These are phyloP conservation scores for Cercophora newfieldiana DNA, from an alignment of 495 filamentous ascomycete species.

Conservation along the genomic window DNA sequence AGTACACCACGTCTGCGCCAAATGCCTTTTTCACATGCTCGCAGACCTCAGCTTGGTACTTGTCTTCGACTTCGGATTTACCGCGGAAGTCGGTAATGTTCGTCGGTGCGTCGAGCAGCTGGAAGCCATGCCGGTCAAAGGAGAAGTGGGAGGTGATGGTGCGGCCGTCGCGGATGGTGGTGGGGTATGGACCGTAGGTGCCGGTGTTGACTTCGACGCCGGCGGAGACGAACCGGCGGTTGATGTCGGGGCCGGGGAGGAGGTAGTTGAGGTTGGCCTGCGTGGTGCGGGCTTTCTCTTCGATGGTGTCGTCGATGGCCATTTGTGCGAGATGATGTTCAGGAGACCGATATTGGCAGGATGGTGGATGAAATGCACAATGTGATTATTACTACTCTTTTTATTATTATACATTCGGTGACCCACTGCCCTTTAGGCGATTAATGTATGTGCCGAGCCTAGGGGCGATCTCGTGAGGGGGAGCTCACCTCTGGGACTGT, in stretches of 20 bases:
- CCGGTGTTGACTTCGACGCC: constrained; percentile 23
- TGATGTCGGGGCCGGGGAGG: constrained; percentile 21
- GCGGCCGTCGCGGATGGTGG: constrained; percentile 22
- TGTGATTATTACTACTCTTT: neutral
- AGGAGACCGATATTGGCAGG: too few species aligned
- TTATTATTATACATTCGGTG: too few species aligned
- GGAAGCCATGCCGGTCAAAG: constrained; percentile 20
- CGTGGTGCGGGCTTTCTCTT: constrained; percentile 19
- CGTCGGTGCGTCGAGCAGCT: constrained; percentile 19
- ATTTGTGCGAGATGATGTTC: neutral
- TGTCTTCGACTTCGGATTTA: constrained; percentile 15
- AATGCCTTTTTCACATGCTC: constrained; percentile 11
- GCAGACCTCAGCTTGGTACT: constrained; percentile 17
- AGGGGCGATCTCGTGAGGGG: neutral
- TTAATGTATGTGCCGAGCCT: neutral
- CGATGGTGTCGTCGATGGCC: constrained; percentile 10
- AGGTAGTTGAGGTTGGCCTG: constrained; percentile 22
- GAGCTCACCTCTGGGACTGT: neutral
- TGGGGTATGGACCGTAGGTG: constrained; percentile 17
- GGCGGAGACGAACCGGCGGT: constrained; percentile 20
- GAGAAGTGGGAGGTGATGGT: constrained; percentile 19
- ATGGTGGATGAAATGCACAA: too few species aligned
- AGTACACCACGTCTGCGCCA: constrained; percentile 10
- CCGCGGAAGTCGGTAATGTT: constrained; percentile 13
- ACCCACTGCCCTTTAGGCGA: neutral